Conservation (phyloP, 345 rosid species). For the Camelina hispida region DNA sequence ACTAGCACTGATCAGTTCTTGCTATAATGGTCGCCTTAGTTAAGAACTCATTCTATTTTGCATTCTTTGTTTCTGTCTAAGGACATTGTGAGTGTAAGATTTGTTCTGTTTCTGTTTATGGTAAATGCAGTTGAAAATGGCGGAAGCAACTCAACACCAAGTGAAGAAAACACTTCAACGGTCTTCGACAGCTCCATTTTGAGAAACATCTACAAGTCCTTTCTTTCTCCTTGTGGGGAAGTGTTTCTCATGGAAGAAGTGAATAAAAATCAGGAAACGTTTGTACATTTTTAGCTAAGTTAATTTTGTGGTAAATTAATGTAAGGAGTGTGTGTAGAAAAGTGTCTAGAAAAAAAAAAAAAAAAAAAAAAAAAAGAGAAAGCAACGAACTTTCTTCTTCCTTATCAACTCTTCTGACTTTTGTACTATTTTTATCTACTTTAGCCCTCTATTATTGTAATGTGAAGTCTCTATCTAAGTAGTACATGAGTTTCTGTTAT, state of each 20-base stretch:
- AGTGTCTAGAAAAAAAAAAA: neutral
- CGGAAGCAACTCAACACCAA: conserved; percentile 52
- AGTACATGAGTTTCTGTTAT: conserved; percentile 7
- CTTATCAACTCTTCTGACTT: conserved; percentile 31
- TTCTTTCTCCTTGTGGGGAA: neutral
- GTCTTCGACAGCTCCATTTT: conserved; percentile 78
- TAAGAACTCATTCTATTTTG: neutral
- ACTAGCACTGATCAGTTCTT: neutral
- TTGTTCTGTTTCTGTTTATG: conserved; percentile 16
- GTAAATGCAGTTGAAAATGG: conserved; percentile 50
- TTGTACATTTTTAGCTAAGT: conserved; percentile 32
- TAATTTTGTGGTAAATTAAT: conserved; percentile 28
- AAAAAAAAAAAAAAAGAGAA: no score
- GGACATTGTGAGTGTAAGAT: conserved; percentile 14
- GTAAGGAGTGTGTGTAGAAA: conserved; percentile 21
- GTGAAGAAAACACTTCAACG: conserved; percentile 56
- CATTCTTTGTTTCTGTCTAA: neutral
- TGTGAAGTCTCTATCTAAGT: conserved; percentile 8
- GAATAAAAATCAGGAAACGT: conserved; percentile 6
- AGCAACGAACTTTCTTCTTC: conserved; percentile 27
- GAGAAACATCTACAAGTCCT: conserved; percentile 43
- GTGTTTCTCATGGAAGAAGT: conserved; percentile 1
- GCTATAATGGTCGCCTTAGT: neutral
- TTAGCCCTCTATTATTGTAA: conserved; percentile 8
- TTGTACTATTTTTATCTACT: conserved; percentile 24